Percentiles rank a stretch among this genome's conserved stretches.
Conservation (phyloP, 2,329 filamentous ascomycete genomes). For the Microcera coccophila region DNA sequence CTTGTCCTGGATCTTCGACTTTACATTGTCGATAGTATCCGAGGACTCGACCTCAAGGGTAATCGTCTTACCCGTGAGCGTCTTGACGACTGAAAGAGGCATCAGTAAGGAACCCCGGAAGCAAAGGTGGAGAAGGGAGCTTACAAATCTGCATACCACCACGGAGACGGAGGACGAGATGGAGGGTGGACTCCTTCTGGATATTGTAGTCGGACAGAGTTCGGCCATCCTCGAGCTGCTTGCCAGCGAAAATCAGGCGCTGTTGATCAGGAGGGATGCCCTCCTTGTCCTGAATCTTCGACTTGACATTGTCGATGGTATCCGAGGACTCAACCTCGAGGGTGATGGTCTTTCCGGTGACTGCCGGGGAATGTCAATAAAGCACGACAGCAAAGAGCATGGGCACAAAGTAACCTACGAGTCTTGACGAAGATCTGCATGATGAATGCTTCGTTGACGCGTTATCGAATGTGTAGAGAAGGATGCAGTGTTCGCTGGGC, state of each 20-base stretch:
- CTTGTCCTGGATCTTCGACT: slow-evolving; percentile 97
- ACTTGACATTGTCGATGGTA: slow-evolving; percentile 96
- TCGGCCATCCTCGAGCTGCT: slow-evolving; percentile 88
- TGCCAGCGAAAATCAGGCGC: slow-evolving; percentile 92
- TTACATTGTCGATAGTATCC: slow-evolving; percentile 94
- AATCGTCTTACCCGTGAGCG: slow-evolving; percentile 89
- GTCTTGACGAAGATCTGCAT: slow-evolving; percentile 99
- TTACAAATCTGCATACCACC: slow-evolving; percentile 64
- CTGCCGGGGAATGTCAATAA: slow-evolving; percentile 29
- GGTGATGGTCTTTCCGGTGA: slow-evolving; percentile 64
- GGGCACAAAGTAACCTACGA: slow-evolving; percentile 54
- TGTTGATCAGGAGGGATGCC: slow-evolving; percentile 96
- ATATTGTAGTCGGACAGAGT: slow-evolving; percentile 56
- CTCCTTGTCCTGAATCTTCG: slow-evolving; percentile 98
- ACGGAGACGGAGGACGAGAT: slow-evolving; percentile 69
- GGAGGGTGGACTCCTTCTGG: slow-evolving; percentile 64
- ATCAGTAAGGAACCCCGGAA: slow-evolving; percentile 13
- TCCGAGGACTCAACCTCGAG: slow-evolving; percentile 79
- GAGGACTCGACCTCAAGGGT: slow-evolving; percentile 85
- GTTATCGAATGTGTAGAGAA: slow-evolving; percentile 18
- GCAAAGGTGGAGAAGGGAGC: slow-evolving; percentile 19
- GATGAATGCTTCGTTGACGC: slow-evolving; percentile 38
- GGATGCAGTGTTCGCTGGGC: slow-evolving; percentile 9
- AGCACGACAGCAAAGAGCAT: neutral
- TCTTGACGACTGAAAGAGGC: slow-evolving; percentile 61